Evolutionary conservation across 2,329 filamentous ascomycete species (phyloP).

Genomic region (Bisporella sp.): DNA sequence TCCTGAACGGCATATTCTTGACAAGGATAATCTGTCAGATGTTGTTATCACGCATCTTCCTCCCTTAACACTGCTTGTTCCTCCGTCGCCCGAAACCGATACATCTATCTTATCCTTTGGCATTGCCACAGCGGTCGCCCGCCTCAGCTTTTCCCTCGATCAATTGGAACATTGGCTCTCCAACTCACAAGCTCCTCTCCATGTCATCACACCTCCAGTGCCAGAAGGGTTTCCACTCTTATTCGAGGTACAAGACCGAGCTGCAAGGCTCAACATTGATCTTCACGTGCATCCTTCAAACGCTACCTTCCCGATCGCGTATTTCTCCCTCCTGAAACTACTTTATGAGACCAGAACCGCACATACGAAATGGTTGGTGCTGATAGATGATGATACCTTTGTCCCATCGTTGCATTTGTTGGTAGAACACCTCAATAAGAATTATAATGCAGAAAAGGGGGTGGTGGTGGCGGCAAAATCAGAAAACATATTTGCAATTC

Average conservation of each 20-base stretch:
- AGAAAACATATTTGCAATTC: slow-evolving; percentile 17
- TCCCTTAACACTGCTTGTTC: slow-evolving; percentile 4
- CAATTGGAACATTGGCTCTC: slow-evolving; percentile 22
- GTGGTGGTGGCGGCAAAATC: slow-evolving; percentile 16
- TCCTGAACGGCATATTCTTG: neutral
- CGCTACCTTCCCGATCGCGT: slow-evolving; percentile 11
- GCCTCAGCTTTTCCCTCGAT: slow-evolving; percentile 14
- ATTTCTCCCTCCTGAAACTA: slow-evolving; percentile 20
- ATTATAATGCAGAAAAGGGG: slow-evolving; percentile 13
- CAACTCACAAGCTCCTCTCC: slow-evolving; percentile 9
- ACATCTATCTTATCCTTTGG: slow-evolving; percentile 19
- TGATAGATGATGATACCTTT: slow-evolving; percentile 26
- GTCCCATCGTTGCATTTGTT: slow-evolving; percentile 19
- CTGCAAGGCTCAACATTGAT: slow-evolving; percentile 11
- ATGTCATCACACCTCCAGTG: slow-evolving; percentile 14
- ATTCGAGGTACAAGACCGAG: slow-evolving; percentile 5
- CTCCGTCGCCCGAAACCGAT: slow-evolving; percentile 11
- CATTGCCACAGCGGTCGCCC: slow-evolving; percentile 15
- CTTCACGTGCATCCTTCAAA: slow-evolving; percentile 9
- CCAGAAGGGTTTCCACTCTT: slow-evolving; percentile 2
- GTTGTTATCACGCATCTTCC: neutral
- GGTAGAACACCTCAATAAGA: slow-evolving; percentile 11
- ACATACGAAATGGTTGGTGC: slow-evolving; percentile 19
- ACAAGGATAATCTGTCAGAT: neutral
- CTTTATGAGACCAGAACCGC: slow-evolving; percentile 17